These are phyloP conservation scores for Daedaleopsis nitida DNA, from an alignment of 768 basidiomycete species.

Conservation along the genomic window DNA sequence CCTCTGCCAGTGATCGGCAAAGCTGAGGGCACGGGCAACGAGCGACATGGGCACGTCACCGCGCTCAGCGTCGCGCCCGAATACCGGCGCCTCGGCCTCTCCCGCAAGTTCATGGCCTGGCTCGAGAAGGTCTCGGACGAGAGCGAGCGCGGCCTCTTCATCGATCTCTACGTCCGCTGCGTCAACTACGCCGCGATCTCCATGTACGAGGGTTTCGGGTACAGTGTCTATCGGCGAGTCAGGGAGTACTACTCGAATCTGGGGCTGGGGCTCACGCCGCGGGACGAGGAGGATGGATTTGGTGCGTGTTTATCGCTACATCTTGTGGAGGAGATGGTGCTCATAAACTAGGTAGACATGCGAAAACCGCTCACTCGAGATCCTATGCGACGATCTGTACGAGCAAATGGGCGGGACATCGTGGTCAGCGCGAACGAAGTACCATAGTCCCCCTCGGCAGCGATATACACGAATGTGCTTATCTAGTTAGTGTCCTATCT, in stretches of 20 bases:
- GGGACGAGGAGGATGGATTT: slow-evolving; percentile 89
- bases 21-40: slow-evolving; percentile 72
- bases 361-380: slow-evolving; percentile 74
- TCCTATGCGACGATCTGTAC: slow-evolving; percentile 60
- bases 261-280: slow-evolving; percentile 73
- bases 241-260: slow-evolving; percentile 85
- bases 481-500: background rate
- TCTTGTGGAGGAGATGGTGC: background rate
- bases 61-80: slow-evolving; percentile 94
- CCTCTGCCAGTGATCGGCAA: slow-evolving; percentile 80
- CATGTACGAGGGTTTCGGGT: slow-evolving; percentile 89
- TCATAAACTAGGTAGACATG: slow-evolving; percentile 47
- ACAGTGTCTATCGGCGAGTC: slow-evolving; percentile 90
- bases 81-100: slow-evolving; percentile 87
- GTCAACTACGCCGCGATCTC: slow-evolving; percentile 80
- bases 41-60: slow-evolving; percentile 95
- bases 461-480: background rate
- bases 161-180: slow-evolving; percentile 94
- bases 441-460: slow-evolving; percentile 34
- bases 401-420: slow-evolving; percentile 72
- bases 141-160: slow-evolving; percentile 83
- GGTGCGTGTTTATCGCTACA: slow-evolving; percentile 47
- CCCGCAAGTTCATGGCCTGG: slow-evolving; percentile 80
- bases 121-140: slow-evolving; percentile 87
- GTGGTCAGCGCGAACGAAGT: slow-evolving; percentile 65